Evolutionary conservation across 169 alveolate species (phyloP), one percentile per base, ranked within the genome.

Genomic region (Cryptosporidium muris): DNA sequence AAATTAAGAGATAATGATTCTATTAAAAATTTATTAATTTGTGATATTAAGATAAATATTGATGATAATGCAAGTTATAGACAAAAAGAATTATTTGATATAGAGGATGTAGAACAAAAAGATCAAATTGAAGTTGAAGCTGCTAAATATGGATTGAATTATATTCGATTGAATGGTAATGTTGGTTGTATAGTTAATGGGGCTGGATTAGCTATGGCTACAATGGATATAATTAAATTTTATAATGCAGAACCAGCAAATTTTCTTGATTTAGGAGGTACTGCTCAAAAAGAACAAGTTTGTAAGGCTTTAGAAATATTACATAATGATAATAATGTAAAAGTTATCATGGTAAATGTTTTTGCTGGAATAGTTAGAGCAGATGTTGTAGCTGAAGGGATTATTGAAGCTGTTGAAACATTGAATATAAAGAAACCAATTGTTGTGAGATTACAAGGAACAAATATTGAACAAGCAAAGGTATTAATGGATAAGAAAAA

Each of bases 181-280:
- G 92, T 94, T 36, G 97, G 96, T 11, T 97, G 99, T 90, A 90
- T 97, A 91, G 99, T 97, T 36, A 97, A 97, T 64, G 99, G 99
- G 2, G 99, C 99, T 7, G 99, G 99, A 2, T 92, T 97, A n/a
- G 99, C 99, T 51, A 97, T 97, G 99, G 98, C 99, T 42, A 97
- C 99, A 47, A 93, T 97, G 97, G 95, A 90, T 60, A 82, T 95
- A 38, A 88, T 96, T 11, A 90, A 92, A 48, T 89, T 81, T 49
- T 90, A 95, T 51, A 97, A 96, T 0, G 99, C 98, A 2, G 66
- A 91, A 37, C 99, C 99, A 1, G 98, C 99, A 38, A 97, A 97
- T 89, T 97, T 97, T 93, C 88, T 97, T 56, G 99, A 97, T 80
- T 98, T 96, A 49, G 99, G 99, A n/a, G 98, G 98, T 0, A 92